A percentile compares a stretch with the other conserved stretches of the same genome.
Evolutionary conservation across 2,329 filamentous ascomycete species (phyloP).

Genomic region (Plectosphaerella sp.): DNA sequence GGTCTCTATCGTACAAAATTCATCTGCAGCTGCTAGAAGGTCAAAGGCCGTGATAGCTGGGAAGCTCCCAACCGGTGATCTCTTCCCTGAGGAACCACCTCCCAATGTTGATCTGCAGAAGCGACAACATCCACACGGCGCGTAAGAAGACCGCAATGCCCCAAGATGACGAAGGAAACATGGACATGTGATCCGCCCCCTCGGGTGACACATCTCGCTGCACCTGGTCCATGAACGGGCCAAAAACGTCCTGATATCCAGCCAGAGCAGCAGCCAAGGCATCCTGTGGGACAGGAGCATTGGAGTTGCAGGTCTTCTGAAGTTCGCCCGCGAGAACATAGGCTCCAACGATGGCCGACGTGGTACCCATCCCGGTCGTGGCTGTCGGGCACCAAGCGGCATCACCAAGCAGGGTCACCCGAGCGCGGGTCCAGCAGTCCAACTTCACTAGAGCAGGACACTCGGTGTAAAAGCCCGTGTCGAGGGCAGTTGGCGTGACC

Average conservation of each 20-base stretch:
- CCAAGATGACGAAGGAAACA: background rate
- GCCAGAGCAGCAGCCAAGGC: background rate
- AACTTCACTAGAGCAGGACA: background rate
- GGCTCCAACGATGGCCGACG: conserved; percentile 36
- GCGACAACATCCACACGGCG: background rate
- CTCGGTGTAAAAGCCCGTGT: background rate
- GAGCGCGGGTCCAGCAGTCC: conserved; percentile 22
- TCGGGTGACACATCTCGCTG: background rate
- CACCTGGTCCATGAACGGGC: background rate
- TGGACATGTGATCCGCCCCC: background rate
- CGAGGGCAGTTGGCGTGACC: too few species aligned
- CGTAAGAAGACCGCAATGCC: background rate
- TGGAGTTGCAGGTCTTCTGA: conserved; percentile 4
- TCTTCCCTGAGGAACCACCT: background rate
- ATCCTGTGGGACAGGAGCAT: background rate
- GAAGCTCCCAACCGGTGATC: background rate
- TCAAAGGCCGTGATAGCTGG: background rate
- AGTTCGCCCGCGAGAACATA: conserved; percentile 49
- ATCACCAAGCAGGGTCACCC: conserved; percentile 43
- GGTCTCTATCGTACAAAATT: too few species aligned
- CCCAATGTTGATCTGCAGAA: background rate
- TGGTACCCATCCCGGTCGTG: conserved; percentile 41
- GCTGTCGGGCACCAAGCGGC: conserved; percentile 40
- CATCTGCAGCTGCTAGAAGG: too few species aligned
- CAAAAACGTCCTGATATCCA: background rate